phyloP scores from a whole-genome alignment of 1,139 yeast species.

The Zygoascus sp. region DNA sequence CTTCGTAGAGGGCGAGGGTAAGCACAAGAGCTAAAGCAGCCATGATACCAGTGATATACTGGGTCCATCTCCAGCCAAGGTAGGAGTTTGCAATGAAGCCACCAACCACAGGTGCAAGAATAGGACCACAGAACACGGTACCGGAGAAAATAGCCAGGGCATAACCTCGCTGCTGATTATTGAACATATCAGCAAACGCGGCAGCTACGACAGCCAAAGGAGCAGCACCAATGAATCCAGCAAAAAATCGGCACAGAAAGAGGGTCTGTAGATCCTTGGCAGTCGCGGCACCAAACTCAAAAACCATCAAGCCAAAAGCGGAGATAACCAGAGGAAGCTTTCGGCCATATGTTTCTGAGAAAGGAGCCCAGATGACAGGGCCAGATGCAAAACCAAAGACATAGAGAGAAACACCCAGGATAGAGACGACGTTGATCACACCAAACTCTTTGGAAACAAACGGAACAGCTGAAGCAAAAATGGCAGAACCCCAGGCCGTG shows the following conservation, averaged over 20 bases:
- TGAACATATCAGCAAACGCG: slow-evolving; percentile 70
- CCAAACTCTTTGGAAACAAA: slow-evolving; percentile 30
- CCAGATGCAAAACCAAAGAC: slow-evolving; percentile 83
- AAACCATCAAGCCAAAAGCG: slow-evolving; percentile 51
- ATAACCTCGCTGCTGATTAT: slow-evolving; percentile 57
- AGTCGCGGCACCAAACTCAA: slow-evolving; percentile 67
- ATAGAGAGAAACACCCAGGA: slow-evolving; percentile 61
- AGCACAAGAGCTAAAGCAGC: slow-evolving; percentile 38
- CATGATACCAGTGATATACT: slow-evolving; percentile 51
- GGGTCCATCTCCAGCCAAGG: slow-evolving; percentile 58
- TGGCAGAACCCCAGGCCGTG: slow-evolving; percentile 45
- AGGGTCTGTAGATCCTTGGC: slow-evolving; percentile 70
- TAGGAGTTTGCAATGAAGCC: slow-evolving; percentile 36
- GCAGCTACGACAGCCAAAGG: slow-evolving; percentile 83
- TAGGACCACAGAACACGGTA: slow-evolving; percentile 71
- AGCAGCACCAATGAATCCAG: slow-evolving; percentile 74
- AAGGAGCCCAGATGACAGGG: slow-evolving; percentile 76
- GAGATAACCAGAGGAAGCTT: slow-evolving; percentile 52
- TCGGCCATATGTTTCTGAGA: slow-evolving; percentile 73
- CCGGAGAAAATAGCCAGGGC: slow-evolving; percentile 63
- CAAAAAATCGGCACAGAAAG: slow-evolving; percentile 67
- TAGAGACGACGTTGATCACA: slow-evolving; percentile 32
- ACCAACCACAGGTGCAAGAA: slow-evolving; percentile 55
- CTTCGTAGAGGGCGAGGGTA: slow-evolving; percentile 40
- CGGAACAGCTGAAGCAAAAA: slow-evolving; percentile 38